Conservation (phyloP, 805 yeast species). For the Candida ulmi region DNA sequence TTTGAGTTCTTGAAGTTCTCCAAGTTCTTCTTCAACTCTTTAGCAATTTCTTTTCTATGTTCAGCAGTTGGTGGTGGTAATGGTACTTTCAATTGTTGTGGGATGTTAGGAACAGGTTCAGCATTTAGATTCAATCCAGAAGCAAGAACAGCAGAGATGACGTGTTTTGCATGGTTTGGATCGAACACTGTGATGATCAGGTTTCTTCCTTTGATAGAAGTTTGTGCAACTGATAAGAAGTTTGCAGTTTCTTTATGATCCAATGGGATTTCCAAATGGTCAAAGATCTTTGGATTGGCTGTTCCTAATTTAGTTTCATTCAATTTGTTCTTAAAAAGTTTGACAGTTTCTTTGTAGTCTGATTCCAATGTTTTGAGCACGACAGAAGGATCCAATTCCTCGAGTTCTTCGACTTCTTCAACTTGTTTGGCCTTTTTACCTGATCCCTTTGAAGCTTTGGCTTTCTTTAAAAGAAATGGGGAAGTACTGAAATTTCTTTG, state of each 20-base stretch:
- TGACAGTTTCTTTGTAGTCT: conserved; percentile 42
- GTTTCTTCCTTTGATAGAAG: conserved; percentile 61
- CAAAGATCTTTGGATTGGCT: conserved; percentile 62
- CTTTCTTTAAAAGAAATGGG: conserved; percentile 13
- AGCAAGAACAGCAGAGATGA: conserved; percentile 65
- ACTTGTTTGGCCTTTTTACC: conserved; percentile 7
- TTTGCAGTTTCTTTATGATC: conserved; percentile 39
- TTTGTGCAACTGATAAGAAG: conserved; percentile 65
- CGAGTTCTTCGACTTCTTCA: conserved; percentile 9
- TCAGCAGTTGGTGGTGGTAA: conserved; percentile 74
- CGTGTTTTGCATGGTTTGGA: conserved; percentile 62
- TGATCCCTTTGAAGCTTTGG: conserved; percentile 8
- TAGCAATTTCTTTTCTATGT: conserved; percentile 46
- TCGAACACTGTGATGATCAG: conserved; percentile 83
- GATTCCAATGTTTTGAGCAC: conserved; percentile 12
- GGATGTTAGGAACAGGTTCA: conserved; percentile 64
- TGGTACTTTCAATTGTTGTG: conserved; percentile 66
- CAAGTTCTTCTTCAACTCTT: conserved; percentile 56
- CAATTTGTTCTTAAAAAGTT: conserved; percentile 47
- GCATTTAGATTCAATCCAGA: conserved; percentile 75
- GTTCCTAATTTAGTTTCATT: conserved; percentile 66
- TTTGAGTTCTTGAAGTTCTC: conserved; percentile 57
- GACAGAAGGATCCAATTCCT: conserved; percentile 15
- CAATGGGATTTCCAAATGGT: conserved; percentile 45
- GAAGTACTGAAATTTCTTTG: conserved; percentile 8